Evolutionary conservation across 305 asterid species (phyloP), one percentile per base, ranked within the genome.

Genomic region (Rubia tinctorum): DNA sequence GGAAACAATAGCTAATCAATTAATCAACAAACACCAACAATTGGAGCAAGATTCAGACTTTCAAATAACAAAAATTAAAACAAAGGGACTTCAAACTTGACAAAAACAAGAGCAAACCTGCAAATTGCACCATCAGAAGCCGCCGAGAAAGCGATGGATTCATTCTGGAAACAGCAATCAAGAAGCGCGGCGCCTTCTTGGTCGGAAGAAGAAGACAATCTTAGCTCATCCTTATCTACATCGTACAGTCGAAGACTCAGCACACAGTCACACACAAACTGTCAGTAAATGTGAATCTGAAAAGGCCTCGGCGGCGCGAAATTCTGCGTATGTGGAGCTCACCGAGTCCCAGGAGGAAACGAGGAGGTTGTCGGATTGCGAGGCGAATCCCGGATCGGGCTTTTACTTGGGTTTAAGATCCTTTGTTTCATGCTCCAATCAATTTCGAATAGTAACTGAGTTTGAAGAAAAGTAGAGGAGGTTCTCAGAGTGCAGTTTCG

Each of bases 291-390:
- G 70, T 20, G 34, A 18, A 66, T 44, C 70, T n/a, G 49, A 39
- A 66, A 40, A 39, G 15, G 23, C n/a, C 5, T 12, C 27, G 12
- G 39, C n/a, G 13, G 30, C 23, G 5, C 14, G 23, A 61, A 22
- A 30, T 18, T 69, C 12, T 43, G 61, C 14, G 69, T 43, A 34
- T 34, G 68, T 44, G 30, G 42, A 53, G 77, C 91, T 85, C 79
- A 86, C 99, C 67, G 92, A 84, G 80, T 90, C 98, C 99, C 98
- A 92, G 2, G 98, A 90, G 58, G 99, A 85, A 80, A 95, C 80
- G 13, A 89, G 87, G 74, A 92, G 91, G 76, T 88, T 90, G 87
- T 90, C 89, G 68, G 96, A 85, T 43, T 2, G 15, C 27, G 96
- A 90, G 74, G 97, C 89, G 72, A 95, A 74, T 89, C 97, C 30